Conservation (phyloP, 2,329 filamentous ascomycete species). For the Sordariomycetes sp. region DNA sequence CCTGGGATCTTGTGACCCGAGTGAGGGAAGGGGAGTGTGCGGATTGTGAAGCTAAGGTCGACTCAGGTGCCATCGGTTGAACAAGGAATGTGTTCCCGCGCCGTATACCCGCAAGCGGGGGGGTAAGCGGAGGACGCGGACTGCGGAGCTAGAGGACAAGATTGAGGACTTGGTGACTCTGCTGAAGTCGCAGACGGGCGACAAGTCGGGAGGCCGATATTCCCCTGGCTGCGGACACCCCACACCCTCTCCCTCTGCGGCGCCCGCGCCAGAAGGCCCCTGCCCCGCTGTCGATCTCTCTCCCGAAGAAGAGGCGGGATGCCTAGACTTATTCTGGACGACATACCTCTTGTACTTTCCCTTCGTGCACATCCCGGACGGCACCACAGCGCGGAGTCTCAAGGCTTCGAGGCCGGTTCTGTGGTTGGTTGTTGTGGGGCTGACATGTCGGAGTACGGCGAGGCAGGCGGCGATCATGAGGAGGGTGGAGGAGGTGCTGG, state of each 20-base stretch:
- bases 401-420: constrained; percentile 27
- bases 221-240: background rate
- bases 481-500: constrained; percentile 26
- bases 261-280: background rate
- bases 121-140: constrained; percentile 20
- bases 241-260: background rate
- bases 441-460: constrained; percentile 25
- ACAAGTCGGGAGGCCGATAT: background rate
- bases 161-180: constrained; percentile 33
- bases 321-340: background rate
- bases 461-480: constrained; percentile 25
- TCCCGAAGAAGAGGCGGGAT: background rate
- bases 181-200: constrained; percentile 12
- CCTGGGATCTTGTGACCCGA: background rate
- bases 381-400: constrained; percentile 23
- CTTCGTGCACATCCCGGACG: constrained; percentile 24
- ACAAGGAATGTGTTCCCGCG: constrained; percentile 32
- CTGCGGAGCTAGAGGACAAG: constrained; percentile 34
- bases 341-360: constrained; percentile 20
- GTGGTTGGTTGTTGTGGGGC: constrained; percentile 33
- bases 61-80: constrained; percentile 24
- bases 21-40: background rate
- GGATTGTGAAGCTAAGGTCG: background rate
- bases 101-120: constrained; percentile 23
- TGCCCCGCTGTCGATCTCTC: background rate